A percentile compares a stretch with the other conserved stretches of the same genome.
These are phyloP conservation scores for Torulaspora globosa DNA, from an alignment of 1,139 yeast species.

Conservation along the genomic window DNA sequence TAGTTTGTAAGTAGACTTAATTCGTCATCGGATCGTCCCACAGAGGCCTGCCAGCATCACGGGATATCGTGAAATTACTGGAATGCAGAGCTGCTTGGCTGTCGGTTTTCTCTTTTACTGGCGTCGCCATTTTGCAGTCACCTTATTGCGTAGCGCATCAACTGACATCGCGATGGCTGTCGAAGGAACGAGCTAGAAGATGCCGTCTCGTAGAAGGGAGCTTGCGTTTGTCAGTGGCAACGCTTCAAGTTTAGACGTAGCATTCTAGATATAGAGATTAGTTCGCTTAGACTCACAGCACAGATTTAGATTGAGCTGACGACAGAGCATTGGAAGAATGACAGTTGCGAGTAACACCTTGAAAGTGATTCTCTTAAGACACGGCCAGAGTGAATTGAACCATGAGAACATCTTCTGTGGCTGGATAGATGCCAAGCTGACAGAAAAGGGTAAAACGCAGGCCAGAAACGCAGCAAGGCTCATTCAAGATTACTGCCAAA, in stretches of 20 bases:
- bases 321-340: slow-evolving; percentile 10
- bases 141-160: slow-evolving; percentile 10
- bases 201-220: neutral
- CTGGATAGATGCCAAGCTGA: slow-evolving; percentile 72
- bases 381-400: slow-evolving; percentile 75
- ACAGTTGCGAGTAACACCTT: slow-evolving; percentile 20
- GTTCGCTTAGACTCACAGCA: neutral
- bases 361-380: slow-evolving; percentile 43
- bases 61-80: slow-evolving; percentile 46
- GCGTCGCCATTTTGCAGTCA: slow-evolving; percentile 4
- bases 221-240: neutral
- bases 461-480: slow-evolving; percentile 58
- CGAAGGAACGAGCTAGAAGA: slow-evolving; percentile 1
- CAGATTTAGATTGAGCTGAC: too few species aligned
- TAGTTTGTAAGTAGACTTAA: slow-evolving; percentile 38
- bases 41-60: slow-evolving; percentile 83
- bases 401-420: slow-evolving; percentile 71
- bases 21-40: too few species aligned
- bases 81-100: slow-evolving; percentile 55
- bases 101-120: slow-evolving; percentile 1
- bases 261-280: too few species aligned
- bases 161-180: slow-evolving; percentile 11
- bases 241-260: neutral
- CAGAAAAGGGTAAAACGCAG: slow-evolving; percentile 57
- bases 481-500: slow-evolving; percentile 38